Conservation (phyloP, 2,329 filamentous ascomycete genomes). For the Colletotrichum destructivum region DNA sequence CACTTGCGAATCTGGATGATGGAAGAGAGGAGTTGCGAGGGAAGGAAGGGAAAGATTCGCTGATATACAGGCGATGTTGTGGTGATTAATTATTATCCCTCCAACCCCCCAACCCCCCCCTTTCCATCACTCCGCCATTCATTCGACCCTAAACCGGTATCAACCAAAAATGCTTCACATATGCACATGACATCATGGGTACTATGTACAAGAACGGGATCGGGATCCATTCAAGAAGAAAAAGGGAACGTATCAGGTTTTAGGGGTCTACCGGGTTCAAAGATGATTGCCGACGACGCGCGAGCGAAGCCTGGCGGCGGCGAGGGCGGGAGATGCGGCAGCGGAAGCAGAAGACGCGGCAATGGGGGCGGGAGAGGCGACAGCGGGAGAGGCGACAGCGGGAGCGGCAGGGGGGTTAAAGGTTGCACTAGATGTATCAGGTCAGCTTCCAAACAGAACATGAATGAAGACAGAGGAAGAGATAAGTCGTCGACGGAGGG, state of each 20-base stretch:
- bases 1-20: not conserved
- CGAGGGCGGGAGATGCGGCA: not conserved
- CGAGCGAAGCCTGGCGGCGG: slow-evolving; percentile 27
- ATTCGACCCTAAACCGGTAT: not conserved
- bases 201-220: slow-evolving; percentile 38
- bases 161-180: slow-evolving; percentile 2
- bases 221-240: slow-evolving; percentile 5
- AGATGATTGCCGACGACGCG: slow-evolving; percentile 18
- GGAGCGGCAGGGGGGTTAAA: slow-evolving; percentile 13
- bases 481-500: slow-evolving; percentile 18
- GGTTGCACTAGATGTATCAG: slow-evolving; percentile 13
- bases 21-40: not conserved
- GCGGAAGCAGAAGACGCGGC: no score
- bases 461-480: not conserved
- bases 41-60: not conserved
- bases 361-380: no score
- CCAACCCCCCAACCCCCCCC: not conserved
- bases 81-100: slow-evolving; percentile 24
- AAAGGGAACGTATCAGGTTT: not conserved
- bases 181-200: slow-evolving; percentile 35
- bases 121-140: not conserved
- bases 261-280: not conserved
- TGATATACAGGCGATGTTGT: not conserved
- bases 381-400: no score
- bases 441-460: slow-evolving; percentile 11